Evolutionary conservation across 1,139 yeast species (phyloP), one percentile per base, ranked within the genome.

Genomic region (Kodamaea alishanica): DNA sequence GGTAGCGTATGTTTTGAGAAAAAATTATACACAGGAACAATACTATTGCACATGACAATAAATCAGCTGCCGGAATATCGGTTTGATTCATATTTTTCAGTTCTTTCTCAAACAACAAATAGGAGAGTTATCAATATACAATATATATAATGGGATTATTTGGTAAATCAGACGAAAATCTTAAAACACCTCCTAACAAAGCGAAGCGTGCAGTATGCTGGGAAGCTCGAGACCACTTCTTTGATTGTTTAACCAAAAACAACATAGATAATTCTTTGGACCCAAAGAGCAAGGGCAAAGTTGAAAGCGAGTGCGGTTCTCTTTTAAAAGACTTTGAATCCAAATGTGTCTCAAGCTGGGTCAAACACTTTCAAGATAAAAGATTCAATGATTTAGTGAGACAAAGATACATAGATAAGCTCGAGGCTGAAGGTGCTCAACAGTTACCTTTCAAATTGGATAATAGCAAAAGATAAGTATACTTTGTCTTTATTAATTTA

Each of bases 381-480:
- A 58, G 77, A 43, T 70, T 57, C 46, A 70, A 63, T 44, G 77
- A 71, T 47, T 53, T 70, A 46, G 56, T 61, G 30, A 61, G 75
- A 51, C 63, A 63, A 30, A 62, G 70, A 47, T 70, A 70, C 46
- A 69, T 71, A 35, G 62, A 56, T 26, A 66, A 70, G 51, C 58
- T 71, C 40, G 70, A 71, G 48, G 63, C 72, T 4, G 76, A 71
- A 48, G 76, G 76, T 7, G 77, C 76, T 8, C 65, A 70, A 50
- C 74, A 68, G 33, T 62, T 71, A 40, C 76, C 77, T 6, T 69
- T 71, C 53, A 71, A 68, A 49, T 60, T 70, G 54, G 73, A 50
- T 40, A 45, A 48, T 40, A 47, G 54, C 9, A 50, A 39, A 35
- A 40, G 33, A 35, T 22, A 22, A 10, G n/a, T 10, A 26, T 26